Conservation (phyloP, 31 red algal genomes). For the Odonthalia washingtoniensis region DNA sequence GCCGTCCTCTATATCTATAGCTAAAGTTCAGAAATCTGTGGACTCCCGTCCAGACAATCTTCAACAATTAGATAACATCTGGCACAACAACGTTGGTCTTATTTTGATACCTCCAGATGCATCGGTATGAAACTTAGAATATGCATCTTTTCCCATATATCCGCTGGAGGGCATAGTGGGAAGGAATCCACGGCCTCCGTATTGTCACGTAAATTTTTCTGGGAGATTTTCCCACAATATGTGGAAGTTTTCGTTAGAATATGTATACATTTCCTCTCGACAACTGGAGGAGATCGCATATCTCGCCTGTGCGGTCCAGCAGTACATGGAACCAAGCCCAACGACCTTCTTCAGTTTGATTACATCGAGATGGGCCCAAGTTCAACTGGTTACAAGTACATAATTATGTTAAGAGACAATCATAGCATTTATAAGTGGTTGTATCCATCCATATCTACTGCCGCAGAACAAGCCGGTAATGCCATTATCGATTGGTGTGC, state of each 20-base stretch:
- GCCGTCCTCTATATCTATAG: not conserved
- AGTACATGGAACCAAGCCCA: constrained; percentile 22
- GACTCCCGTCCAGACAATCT: not conserved
- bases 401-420: constrained; percentile 22
- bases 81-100: not conserved
- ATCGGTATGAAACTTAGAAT: constrained; percentile 12
- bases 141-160: not conserved
- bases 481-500: constrained; percentile 37
- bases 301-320: constrained; percentile 8
- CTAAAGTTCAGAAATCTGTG: not conserved
- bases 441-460: not conserved
- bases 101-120: constrained; percentile 30
- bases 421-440: constrained; percentile 42
- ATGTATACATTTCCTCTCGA: not conserved
- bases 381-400: constrained; percentile 17
- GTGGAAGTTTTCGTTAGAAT: constrained; percentile 1
- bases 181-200: not conserved
- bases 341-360: constrained; percentile 51
- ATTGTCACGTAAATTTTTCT: constrained; percentile 6
- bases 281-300: not conserved
- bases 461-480: not conserved
- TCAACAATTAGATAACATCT: not conserved
- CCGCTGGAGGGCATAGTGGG: constrained; percentile 19
- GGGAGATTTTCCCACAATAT: not conserved
- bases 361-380: too few species aligned